These are phyloP conservation scores for Mimosa pudica DNA, from an alignment of 306 rosid species.

Conservation along the genomic window DNA sequence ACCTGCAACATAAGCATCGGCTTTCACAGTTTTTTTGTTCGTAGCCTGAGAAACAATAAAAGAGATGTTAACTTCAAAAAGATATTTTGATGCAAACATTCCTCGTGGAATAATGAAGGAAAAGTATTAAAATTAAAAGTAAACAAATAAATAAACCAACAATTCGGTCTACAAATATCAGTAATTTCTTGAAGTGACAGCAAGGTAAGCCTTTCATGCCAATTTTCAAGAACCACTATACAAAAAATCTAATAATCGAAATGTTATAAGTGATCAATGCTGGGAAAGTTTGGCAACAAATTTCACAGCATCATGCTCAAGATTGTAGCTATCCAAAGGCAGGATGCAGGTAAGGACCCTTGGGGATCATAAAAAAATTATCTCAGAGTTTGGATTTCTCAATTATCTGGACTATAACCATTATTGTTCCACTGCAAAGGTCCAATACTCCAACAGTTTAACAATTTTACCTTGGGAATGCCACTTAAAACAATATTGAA, in stretches of 20 bases:
- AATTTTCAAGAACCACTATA: neutral
- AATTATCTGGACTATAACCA: neutral
- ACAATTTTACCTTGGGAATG: constrained; percentile 7
- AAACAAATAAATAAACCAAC: neutral
- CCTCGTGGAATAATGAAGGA: neutral
- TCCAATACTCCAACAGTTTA: neutral
- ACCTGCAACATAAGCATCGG: constrained; percentile 99
- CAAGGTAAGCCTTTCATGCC: neutral
- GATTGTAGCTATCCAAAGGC: neutral
- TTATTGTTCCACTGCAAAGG: neutral
- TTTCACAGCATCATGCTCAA: neutral
- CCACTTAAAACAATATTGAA: constrained; percentile 24
- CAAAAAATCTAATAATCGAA: neutral
- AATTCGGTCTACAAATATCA: neutral
- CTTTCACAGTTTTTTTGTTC: constrained; percentile 74
- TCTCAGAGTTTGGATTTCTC: neutral
- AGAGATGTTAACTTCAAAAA: constrained; percentile 26
- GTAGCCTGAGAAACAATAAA: constrained; percentile 66
- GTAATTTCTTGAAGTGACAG: neutral
- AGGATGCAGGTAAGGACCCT: neutral
- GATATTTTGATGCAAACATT: neutral
- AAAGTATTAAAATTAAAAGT: neutral
- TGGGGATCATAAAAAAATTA: neutral
- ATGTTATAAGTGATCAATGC: neutral
- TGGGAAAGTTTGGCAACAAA: constrained; percentile 1